Base-by-base conservation (phyloP, 257 asterid genomes). In the Vinca minor region DNA sequence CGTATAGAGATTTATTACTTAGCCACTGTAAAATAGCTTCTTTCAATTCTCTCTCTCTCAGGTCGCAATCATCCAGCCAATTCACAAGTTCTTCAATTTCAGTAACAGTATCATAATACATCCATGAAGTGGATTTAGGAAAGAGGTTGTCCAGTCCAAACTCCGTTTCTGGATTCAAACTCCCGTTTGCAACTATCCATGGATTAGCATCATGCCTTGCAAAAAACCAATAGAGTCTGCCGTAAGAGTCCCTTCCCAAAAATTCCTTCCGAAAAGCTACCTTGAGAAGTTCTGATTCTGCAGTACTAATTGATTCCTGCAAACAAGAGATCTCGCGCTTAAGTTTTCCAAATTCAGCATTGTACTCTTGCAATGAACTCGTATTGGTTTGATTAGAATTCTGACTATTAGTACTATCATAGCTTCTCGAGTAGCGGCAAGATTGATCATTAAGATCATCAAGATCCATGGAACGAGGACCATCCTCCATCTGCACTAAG, bases 211-310 rank as follows among this genome's bases (percentile, higher is more conserved):
- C 79, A 14, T 81, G 82, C 69, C 74, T 77, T 69, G 74, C 74
- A 55, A 76, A 85, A 41, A 62, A 79, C 98, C 96, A 92, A 76
- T 89, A 92, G 70, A 67, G 75, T 76, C 97, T 81, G 54, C 98
- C 98, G 49, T 76, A 82, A 47, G 91, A 76, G 79, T 92, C 98
- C 71, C 95, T 79, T 62, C 98, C 98, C 84, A 92, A 68, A 71
- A 69, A 81, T 70, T 87, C 94, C 81, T 83, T 89, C 25, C 96
- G 73, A 50, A 89, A 72, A 68, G 91, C 79, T 61, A 85, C 73
- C 71, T 80, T 83, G 46, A 64, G 69, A 63, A 87, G 83, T 64
- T 89, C 95, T 17, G 75, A 71, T 71, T 92, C 96, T 63, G 74
- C 65, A 34, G 81, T 69, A 69, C 82, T 80, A 74, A 89, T 78